Evolutionary conservation across 768 basidiomycete species (phyloP).

Genomic region (Hericium rajendrae): DNA sequence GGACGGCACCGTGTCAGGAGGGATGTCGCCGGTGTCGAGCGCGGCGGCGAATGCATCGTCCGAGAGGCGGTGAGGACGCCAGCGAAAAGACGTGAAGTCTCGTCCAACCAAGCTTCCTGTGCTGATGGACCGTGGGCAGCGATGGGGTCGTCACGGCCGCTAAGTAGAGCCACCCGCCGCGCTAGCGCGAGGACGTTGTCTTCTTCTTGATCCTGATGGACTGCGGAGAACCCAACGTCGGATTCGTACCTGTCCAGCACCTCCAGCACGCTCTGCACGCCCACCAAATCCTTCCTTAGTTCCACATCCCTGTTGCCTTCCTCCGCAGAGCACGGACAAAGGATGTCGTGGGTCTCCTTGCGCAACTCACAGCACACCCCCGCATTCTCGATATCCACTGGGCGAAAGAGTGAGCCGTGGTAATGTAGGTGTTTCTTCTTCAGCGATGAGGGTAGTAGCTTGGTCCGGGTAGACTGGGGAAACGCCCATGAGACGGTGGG

Average conservation of each 20-base stretch:
- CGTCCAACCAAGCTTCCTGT: constrained; percentile 1
- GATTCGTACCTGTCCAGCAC: constrained; percentile 3
- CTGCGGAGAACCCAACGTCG: constrained; percentile 1
- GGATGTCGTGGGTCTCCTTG: constrained; percentile 7
- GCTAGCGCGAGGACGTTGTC: constrained; percentile 7
- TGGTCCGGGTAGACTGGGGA: not conserved
- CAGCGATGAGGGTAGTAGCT: not conserved
- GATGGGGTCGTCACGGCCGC: constrained; percentile 1
- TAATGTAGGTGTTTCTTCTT: not conserved
- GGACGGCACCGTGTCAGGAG: constrained; percentile 9
- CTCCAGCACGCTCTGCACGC: constrained; percentile 1
- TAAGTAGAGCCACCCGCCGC: constrained; percentile 12
- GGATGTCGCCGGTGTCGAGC: constrained; percentile 1
- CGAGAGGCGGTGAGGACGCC: constrained; percentile 7
- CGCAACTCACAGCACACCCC: constrained; percentile 8
- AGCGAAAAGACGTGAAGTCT: constrained; percentile 4
- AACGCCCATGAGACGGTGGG: not conserved
- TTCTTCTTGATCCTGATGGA: not conserved
- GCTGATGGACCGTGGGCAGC: not conserved
- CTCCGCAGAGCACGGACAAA: not conserved
- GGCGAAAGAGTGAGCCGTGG: constrained; percentile 5
- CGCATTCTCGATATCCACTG: not conserved
- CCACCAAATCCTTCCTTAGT: not conserved
- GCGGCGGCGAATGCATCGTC: constrained; percentile 8
- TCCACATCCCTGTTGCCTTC: not conserved